Percentiles rank a stretch among this genome's conserved stretches.
phyloP scores from a whole-genome alignment of 2,329 filamentous ascomycete genomes.

The Ascomycota sp. region DNA sequence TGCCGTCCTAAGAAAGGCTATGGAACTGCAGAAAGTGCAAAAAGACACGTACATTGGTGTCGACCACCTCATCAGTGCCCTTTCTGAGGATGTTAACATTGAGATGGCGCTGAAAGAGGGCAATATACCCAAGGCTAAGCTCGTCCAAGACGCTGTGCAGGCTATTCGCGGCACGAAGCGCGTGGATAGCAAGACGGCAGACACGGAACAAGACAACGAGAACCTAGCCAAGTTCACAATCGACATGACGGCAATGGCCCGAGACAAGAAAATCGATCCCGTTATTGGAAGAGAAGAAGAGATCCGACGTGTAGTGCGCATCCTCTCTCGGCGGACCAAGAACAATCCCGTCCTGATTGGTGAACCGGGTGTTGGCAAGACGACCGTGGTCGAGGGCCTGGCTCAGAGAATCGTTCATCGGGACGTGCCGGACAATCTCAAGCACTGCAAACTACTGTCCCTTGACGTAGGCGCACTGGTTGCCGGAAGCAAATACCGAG shows the following conservation, averaged over 20 bases:
- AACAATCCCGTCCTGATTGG: constrained; percentile 98
- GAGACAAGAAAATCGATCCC: constrained; percentile 93
- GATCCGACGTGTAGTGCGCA: constrained; percentile 77
- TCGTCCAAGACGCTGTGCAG: constrained; percentile 77
- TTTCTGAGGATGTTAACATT: constrained; percentile 60
- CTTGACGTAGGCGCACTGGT: constrained; percentile 90
- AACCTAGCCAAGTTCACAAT: constrained; percentile 97
- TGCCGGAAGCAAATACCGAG: constrained; percentile 93
- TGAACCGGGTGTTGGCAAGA: constrained; percentile 96
- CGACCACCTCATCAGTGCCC: constrained; percentile 75
- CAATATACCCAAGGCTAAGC: constrained; percentile 78
- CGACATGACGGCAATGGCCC: constrained; percentile 90
- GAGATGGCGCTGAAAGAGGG: constrained; percentile 60
- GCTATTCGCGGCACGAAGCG: constrained; percentile 81
- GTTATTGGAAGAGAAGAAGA: constrained; percentile 95
- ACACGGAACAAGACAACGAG: constrained; percentile 81
- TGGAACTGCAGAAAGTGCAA: constrained; percentile 88
- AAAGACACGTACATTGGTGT: constrained; percentile 90
- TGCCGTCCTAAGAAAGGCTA: constrained; percentile 63
- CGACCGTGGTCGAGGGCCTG: constrained; percentile 88
- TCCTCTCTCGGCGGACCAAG: constrained; percentile 83
- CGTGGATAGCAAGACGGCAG: constrained; percentile 90
- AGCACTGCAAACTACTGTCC: constrained; percentile 81
- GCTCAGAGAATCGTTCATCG: constrained; percentile 90
- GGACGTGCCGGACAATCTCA: constrained; percentile 88